These are phyloP conservation scores for Xylaria flabelliformis DNA, from an alignment of 495 filamentous ascomycete genomes.

Conservation along the genomic window DNA sequence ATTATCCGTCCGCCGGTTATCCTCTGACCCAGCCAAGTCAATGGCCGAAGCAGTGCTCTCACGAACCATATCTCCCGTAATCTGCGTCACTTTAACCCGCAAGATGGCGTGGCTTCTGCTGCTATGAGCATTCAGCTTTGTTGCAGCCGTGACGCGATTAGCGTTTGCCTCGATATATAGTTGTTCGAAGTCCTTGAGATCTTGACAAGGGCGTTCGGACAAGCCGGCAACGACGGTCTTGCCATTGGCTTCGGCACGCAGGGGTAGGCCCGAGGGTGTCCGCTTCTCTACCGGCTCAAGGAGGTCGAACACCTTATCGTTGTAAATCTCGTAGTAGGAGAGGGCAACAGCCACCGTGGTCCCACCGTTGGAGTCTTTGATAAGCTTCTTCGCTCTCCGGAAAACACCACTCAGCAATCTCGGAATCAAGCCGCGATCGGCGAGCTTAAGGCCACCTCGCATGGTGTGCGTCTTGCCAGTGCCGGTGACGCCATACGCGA, in stretches of 20 bases:
- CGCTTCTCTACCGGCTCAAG: slow-evolving; percentile 92
- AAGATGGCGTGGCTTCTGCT: slow-evolving; percentile 93
- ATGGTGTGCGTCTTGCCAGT: slow-evolving; percentile 99
- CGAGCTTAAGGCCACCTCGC: slow-evolving; percentile 88
- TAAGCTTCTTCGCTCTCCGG: slow-evolving; percentile 81
- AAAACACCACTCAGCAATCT: slow-evolving; percentile 87
- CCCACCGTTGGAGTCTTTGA: slow-evolving; percentile 78
- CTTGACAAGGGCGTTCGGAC: slow-evolving; percentile 83
- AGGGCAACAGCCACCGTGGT: slow-evolving; percentile 79
- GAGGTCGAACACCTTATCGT: slow-evolving; percentile 92
- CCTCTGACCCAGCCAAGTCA: slow-evolving; percentile 94
- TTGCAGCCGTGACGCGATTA: slow-evolving; percentile 89
- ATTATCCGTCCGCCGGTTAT: slow-evolving; percentile 94
- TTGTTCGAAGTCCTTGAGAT: slow-evolving; percentile 89
- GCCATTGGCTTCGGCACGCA: slow-evolving; percentile 82
- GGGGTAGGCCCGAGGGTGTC: slow-evolving; percentile 79
- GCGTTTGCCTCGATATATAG: slow-evolving; percentile 94
- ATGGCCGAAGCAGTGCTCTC: slow-evolving; percentile 91
- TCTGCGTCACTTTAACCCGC: slow-evolving; percentile 84
- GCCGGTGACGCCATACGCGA: slow-evolving; percentile 95
- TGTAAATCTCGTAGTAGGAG: slow-evolving; percentile 99
- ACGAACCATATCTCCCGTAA: slow-evolving; percentile 69
- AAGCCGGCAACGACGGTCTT: slow-evolving; percentile 94
- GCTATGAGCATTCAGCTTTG: slow-evolving; percentile 95
- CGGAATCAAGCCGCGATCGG: slow-evolving; percentile 91